phyloP scores from a whole-genome alignment of 2,329 filamentous ascomycete species.

The Neopestalotiopsis rosae region DNA sequence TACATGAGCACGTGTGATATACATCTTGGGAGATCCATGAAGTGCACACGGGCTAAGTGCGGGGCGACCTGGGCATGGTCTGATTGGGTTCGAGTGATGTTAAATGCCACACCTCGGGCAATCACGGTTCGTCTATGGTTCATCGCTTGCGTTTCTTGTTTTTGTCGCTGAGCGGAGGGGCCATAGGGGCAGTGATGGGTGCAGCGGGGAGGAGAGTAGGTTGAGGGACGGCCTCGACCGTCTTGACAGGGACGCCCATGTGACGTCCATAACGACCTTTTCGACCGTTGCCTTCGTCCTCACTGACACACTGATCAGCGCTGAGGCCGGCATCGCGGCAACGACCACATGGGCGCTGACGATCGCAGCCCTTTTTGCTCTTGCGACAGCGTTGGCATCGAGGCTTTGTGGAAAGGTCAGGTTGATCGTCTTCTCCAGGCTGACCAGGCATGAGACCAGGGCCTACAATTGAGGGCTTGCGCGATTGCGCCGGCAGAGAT shows the following conservation, averaged over 20 bases:
- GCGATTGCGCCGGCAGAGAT: constrained; percentile 70
- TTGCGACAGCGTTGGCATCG: constrained; percentile 98
- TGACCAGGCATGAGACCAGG: constrained; percentile 51
- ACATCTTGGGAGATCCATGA: background rate
- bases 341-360: constrained; percentile 90
- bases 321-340: constrained; percentile 96
- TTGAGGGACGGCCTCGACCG: constrained; percentile 51
- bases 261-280: constrained; percentile 87
- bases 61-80: background rate
- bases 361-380: constrained; percentile 99
- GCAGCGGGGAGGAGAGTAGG: constrained; percentile 44
- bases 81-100: background rate
- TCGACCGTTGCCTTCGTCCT: constrained; percentile 96
- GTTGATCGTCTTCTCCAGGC: constrained; percentile 84
- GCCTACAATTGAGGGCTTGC: constrained; percentile 77
- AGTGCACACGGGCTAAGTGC: background rate
- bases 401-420: constrained; percentile 92
- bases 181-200: constrained; percentile 43
- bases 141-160: constrained; percentile 68
- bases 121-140: constrained; percentile 11
- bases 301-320: constrained; percentile 92
- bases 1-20: background rate
- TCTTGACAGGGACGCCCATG: constrained; percentile 70
- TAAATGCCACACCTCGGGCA: background rate
- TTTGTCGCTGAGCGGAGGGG: constrained; percentile 50